Base-by-base conservation (phyloP, 73 alveolate genomes). In the Halteria grandinella region DNA sequence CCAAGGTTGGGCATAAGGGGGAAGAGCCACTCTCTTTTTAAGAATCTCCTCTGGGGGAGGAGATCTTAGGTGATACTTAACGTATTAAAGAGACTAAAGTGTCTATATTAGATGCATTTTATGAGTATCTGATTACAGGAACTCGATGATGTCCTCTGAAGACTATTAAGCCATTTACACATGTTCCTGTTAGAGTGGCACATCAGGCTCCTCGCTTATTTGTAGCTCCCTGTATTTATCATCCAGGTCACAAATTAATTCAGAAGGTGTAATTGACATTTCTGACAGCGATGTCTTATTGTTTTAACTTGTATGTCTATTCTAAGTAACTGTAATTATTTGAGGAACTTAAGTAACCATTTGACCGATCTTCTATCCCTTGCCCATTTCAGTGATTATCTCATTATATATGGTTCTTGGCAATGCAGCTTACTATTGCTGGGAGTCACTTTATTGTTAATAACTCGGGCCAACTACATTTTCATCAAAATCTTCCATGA, bases 1-100 rank as follows among this genome's bases (percentile, higher is more conserved):
- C 36, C 70, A 72, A n/a, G 87, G 60, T 0, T 5, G 15, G 45
- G 57, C 50, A 5, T 63, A 62, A 20, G 74, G 82, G 14, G 91
- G 91, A 39, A 80, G 39, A 15, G 8, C n/a, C 18, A 70, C 37
- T 17, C 23, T 31, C 34, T 64, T 62, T 48, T 80, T 44, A 23
- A 41, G 29, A 2, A 24, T 50, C 44, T 50, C 73, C 7, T 36
- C 49, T 17, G 72, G 71, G 3, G 69, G 63, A 5, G 79, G 75
- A 24, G 72, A 11, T 18, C 36, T 21, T 34, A 57, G 20, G 31
- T n/a, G 28, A 11, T 31, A 25, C 29, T 70, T 80, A 0, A 70
- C 31, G 55, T 80, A 80, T 43, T 80, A 60, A 10, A 80, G 74
- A 29, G 91, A 77, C 44, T 80, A 69, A 4, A 80, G 72, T 29